Conservation (phyloP, 106 monocot genomes). For the Acorus calamus region DNA sequence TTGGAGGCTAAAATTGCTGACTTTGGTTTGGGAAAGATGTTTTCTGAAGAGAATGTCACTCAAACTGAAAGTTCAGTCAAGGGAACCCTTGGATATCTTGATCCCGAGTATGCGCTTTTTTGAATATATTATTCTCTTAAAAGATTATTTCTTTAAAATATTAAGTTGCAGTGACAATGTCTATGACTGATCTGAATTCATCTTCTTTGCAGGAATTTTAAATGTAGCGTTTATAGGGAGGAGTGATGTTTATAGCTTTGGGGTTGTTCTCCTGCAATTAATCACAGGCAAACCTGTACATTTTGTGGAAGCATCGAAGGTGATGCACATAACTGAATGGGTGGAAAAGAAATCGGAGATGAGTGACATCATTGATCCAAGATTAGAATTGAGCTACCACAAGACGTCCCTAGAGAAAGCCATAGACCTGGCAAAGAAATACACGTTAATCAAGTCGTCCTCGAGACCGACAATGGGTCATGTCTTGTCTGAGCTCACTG, state of each 20-base stretch:
- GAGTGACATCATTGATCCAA: slow-evolving; percentile 16
- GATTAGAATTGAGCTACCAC: slow-evolving; percentile 11
- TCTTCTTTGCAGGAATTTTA: slow-evolving; percentile 13
- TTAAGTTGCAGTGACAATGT: too few species aligned
- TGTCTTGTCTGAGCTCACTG: slow-evolving; percentile 23
- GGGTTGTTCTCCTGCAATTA: slow-evolving; percentile 31
- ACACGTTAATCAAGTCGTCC: background rate
- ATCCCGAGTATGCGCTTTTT: slow-evolving; percentile 14
- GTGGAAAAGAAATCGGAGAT: slow-evolving; percentile 4
- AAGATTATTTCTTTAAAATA: background rate
- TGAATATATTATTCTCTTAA: background rate
- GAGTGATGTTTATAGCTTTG: slow-evolving; percentile 42
- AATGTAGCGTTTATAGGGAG: slow-evolving; percentile 6
- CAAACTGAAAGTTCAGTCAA: too few species aligned
- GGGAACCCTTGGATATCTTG: slow-evolving; percentile 3
- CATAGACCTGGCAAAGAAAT: slow-evolving; percentile 20
- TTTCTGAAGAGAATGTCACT: background rate
- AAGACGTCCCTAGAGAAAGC: slow-evolving; percentile 14
- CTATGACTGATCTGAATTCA: background rate
- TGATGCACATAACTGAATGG: slow-evolving; percentile 8
- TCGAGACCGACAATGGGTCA: slow-evolving; percentile 32
- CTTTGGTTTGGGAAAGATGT: slow-evolving; percentile 29
- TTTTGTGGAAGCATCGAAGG: slow-evolving; percentile 3
- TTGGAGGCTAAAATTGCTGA: slow-evolving; percentile 34
- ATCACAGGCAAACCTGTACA: background rate